Evolutionary conservation across 1,284 basidiomycete genomes (phyloP), one percentile per base, ranked within the genome.

Genomic region (Sanghuangporus weigelae): DNA sequence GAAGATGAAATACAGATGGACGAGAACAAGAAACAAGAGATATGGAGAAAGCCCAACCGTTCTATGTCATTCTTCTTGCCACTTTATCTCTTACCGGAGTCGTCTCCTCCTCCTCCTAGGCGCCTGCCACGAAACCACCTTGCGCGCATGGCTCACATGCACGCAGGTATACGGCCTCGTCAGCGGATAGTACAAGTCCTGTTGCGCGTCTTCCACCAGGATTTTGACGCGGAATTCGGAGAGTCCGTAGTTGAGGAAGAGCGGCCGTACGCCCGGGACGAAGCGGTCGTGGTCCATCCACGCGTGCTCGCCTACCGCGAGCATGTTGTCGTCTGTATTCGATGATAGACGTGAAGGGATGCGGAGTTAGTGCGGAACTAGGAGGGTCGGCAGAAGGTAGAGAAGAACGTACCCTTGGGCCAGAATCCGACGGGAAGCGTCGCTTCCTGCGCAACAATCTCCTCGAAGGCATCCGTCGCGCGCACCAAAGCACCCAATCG

Each of bases 261-360:
- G 75, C 3, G 85, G 84, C 63, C 79, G 81, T 65, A 87, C 72
- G 3, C 84, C 83, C 48, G 84, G 83, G 48, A 88, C 74, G 64
- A 88, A 76, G n/a, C 81, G 76, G 67, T 88, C 86, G 68, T 83
- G 84, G 64, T 84, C 81, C 84, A 87, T 83, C 86, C 86, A 88
- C 48, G 85, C 84, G 23, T 87, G 73, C 67, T 88, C 84, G 7
- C 85, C 86, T 54, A 86, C 80, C 39, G 84, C 85, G 26, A 87
- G 77, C 21, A 79, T 72, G 39, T 73, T 72, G 3, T 71, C 71
- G 67, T 76, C 75, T 76, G 55, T 31, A 23, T 16, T 58, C 16
- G 23, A 62, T 44, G 63, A 48, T 50, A 59, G 26, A 38, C 50
- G 50, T 51, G 58, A 48, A 65, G 59, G 49, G 54, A 44, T 5